phyloP scores from a whole-genome alignment of 1,284 basidiomycete species.

The Coniferiporia sulphurascens region DNA sequence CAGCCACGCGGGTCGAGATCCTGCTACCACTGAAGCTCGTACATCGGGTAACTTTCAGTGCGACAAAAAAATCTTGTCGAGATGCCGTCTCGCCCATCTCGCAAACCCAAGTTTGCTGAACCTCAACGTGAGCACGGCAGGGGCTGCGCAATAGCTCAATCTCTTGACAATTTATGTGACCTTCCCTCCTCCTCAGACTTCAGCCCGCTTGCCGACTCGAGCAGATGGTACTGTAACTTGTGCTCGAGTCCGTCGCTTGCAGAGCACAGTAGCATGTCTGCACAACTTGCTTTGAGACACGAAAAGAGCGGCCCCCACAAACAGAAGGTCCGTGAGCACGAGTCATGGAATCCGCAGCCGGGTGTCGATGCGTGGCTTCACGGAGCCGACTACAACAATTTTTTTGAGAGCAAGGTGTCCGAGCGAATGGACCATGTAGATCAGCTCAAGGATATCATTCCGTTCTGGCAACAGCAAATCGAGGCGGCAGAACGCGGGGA shows the following conservation, averaged over 20 bases:
- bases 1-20: too few relatives aligned
- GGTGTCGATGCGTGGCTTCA: conserved; percentile 11
- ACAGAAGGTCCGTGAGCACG: conserved; percentile 4
- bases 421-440: conserved; percentile 50
- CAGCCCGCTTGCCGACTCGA: conserved; percentile 22
- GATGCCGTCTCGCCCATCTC: not conserved
- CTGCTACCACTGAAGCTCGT: too few relatives aligned
- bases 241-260: conserved; percentile 25
- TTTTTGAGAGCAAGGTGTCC: conserved; percentile 31
- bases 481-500: conserved; percentile 44
- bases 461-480: conserved; percentile 51
- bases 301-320: conserved; percentile 8
- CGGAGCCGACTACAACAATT: conserved; percentile 26
- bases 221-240: conserved; percentile 32
- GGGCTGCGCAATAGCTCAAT: not conserved
- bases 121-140: conserved; percentile 10
- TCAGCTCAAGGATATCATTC: conserved; percentile 30
- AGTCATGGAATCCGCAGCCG: conserved; percentile 7
- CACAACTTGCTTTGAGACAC: conserved; percentile 26
- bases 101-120: conserved; percentile 9
- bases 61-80: not conserved
- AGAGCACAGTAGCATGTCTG: conserved; percentile 25
- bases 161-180: not conserved
- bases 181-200: conserved; percentile 26
- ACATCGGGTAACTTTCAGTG: too few relatives aligned